phyloP scores from a whole-genome alignment of 345 rosid genomes.

The Balakata baccata region DNA sequence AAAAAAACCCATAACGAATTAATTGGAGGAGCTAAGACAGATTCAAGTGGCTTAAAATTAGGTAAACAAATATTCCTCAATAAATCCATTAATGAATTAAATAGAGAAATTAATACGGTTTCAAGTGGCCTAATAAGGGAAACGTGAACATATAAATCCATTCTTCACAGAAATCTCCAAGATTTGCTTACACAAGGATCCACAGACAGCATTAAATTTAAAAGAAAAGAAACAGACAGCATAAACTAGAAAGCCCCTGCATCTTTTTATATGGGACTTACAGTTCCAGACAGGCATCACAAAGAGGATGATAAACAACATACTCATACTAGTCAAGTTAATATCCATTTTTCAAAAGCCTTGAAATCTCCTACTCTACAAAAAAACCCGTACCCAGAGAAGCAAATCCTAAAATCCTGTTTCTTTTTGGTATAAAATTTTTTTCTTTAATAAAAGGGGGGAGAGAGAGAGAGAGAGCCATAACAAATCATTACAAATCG shows the following conservation, averaged over 20 bases:
- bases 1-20: neutral
- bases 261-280: neutral
- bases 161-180: neutral
- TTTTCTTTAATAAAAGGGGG: neutral
- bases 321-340: neutral
- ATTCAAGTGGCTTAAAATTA: neutral
- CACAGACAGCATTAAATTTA: neutral
- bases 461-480: neutral
- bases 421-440: neutral
- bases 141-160: too few species aligned
- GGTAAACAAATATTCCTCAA: neutral
- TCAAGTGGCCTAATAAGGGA: neutral
- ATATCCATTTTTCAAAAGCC: neutral
- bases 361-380: neutral
- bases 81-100: neutral
- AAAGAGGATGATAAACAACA: neutral
- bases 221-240: neutral
- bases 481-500: too few species aligned
- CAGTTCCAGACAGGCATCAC: neutral
- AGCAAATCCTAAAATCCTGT: neutral
- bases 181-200: neutral
- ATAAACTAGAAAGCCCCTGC: neutral
- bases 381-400: neutral
- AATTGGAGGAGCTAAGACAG: neutral
- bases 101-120: neutral